Base-by-base conservation (phyloP, 352 stramenopile genomes). In the Phytophthora pluvialis region DNA sequence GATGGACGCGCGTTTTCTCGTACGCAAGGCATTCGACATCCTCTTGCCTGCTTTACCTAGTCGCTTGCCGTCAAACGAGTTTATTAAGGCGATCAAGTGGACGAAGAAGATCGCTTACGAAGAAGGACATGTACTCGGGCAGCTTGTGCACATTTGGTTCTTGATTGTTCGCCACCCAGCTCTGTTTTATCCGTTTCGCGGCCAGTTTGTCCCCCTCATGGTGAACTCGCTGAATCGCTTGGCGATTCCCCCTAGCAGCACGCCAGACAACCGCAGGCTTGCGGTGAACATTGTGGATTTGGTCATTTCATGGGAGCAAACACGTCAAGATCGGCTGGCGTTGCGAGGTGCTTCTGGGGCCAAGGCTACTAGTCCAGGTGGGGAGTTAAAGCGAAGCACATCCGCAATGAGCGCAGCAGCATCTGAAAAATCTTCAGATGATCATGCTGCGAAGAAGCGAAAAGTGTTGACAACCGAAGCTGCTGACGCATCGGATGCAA, bases 91-190 rank as follows among this genome's bases (percentile, higher is more conserved):
- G 3, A 97, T 99, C 60, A 98, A 99, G 59, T 99, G 93, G 84
- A 99, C 97, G 8, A 97, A 98, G 64, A 98, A 99, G 70, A 94
- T 99, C 33, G 96, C 98, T 60, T 98, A 98, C 59, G 97, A 99
- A 81, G 98, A 99, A 87, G 91, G 89, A 6, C 97, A 99, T 64
- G 93, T 95, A 15, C 76, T 98, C 0, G 86, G 87, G 12, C 97
- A 99, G 57, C 82, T 99, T 13, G 96, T 98, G 43, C 97, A 99
- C 81, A 97, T 99, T 67, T 99, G 96, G 95, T 97, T 98, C 46
- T 83, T 98, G 29, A 97, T 99, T 61, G 96, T 98, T 46, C 86
- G 90, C 29, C 95, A 99, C 71, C 90, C 91, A 21, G 75, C 89
- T 12, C 64, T 99, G 28, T 99, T 99, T 67, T 96, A 94, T 63